Base-by-base conservation (phyloP, 768 basidiomycete species). In the Xerocomellus dryophilus region DNA sequence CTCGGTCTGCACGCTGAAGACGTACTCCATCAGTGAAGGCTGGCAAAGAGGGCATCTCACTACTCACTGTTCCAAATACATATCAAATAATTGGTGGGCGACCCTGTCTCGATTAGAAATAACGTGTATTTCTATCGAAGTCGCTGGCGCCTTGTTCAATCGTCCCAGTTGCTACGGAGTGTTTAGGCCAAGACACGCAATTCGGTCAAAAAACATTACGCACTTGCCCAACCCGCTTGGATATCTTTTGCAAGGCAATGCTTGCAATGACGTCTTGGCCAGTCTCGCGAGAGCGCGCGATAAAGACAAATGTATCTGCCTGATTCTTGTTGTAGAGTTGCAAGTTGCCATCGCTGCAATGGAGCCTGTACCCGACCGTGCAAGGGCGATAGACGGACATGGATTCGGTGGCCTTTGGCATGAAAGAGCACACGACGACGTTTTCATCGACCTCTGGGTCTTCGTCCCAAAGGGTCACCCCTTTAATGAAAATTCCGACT, bases 1-100 rank as follows among this genome's bases (percentile, higher is more conserved):
- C 61, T 79, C 78, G 0, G 78, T 81, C 14, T 76, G 73, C 11
- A 81, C 75, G 49, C 81, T 82, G 18, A 18, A 40, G 8, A 46
- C 11, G 17, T 5, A 18, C 10, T 4, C 40, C 43, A 1, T 54
- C 5, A 32, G 45, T 8, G 20, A 50, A 43, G 17, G 23, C 2
- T 8, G 3, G 10, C 11, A 9, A 41, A 50, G 29, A 15, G 9
- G 14, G 4, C 9, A 18, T 69, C 80, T 62, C 63, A 81, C 79
- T 81, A 72, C 84, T 66, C 65, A 85, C 85, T 84, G 81, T 34
- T 85, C 81, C 61, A 84, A 82, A 70, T 83, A 83, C 32, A 86
- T 63, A 62, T 88, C 85, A 57, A 88, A 86, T 0, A 83, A 63
- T 66, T 85, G 83, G 61, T 85, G 83, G 0, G 84, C 81, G 3